Base-by-base conservation (phyloP, 768 basidiomycete species). In the Gyrodon lividus region DNA sequence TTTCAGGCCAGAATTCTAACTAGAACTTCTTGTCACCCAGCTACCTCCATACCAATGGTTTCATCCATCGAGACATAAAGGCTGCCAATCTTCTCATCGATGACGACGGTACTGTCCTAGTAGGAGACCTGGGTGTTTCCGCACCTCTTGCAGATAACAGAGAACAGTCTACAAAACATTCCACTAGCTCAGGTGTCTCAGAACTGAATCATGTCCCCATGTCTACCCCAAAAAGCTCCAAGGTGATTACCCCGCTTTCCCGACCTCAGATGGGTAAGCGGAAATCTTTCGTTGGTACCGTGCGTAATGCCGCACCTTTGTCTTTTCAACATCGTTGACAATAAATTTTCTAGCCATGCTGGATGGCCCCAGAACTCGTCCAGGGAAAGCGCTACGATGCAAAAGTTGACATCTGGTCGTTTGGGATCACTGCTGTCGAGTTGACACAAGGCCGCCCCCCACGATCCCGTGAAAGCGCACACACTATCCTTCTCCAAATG, bases 341-440 rank as follows among this genome's bases (percentile, higher is more conserved):
- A 16, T n/a, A 17, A 24, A 26, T 43, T 43, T 34, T 43, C 31
- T 51, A 85, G 83, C 95, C 95, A 1, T 92, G 89, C 65, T 97
- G 92, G 92, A 98, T 97, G 94, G 92, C 95, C 0, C 95, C 95
- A 2, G 95, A 98, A 60, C 79, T 97, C 20, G 89, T 98, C 42
- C 80, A 87, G 58, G 89, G 92, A 44, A 80, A 80, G 58, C 81
- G 82, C 49, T 96, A 95, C 66, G 92, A 95, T 64, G 79, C 84
- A 12, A 81, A 85, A 56, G 92, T 92, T 17, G 95, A 98, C 64
- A 94, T 98, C 51, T 98, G 94, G 93, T 93, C 90, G 51, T 89
- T 97, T 66, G 95, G 92, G 12, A 94, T 98, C 52, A 96, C 93
- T n/a, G 88, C 93, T 14, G 72, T 97, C 41, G 95, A 97, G 66